phyloP scores from a whole-genome alignment of 1,139 yeast genomes.

The Saccharomyces hybrid region DNA sequence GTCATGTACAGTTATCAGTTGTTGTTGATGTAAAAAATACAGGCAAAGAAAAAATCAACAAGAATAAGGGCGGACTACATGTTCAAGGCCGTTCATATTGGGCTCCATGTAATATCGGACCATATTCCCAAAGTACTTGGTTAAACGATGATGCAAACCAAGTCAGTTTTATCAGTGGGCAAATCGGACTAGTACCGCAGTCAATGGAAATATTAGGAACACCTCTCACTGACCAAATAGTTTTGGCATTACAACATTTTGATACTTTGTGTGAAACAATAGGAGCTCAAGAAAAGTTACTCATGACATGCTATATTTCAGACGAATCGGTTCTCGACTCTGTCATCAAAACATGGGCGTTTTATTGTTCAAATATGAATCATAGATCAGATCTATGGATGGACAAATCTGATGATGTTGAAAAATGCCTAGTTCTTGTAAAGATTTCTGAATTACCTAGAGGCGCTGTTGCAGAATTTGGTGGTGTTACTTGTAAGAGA shows the following conservation, averaged over 20 bases:
- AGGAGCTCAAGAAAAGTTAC: conserved; percentile 38
- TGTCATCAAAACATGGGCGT: conserved; percentile 37
- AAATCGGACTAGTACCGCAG: conserved; percentile 75
- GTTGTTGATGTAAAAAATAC: conserved; percentile 31
- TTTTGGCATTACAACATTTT: conserved; percentile 67
- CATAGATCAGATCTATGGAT: conserved; percentile 23
- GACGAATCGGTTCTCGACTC: conserved; percentile 26
- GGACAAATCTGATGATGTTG: conserved; percentile 22
- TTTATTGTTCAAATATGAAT: conserved; percentile 21
- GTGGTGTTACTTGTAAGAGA: conserved; percentile 46
- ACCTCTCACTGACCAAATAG: conserved; percentile 34
- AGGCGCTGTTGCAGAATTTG: conserved; percentile 71
- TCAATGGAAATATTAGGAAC: conserved; percentile 43
- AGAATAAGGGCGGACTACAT: conserved; percentile 59
- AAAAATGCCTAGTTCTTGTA: conserved; percentile 41
- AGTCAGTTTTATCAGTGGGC: conserved; percentile 74
- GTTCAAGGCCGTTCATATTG: conserved; percentile 89
- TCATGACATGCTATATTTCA: conserved; percentile 50
- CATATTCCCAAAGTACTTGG: conserved; percentile 79
- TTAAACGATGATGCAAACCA: conserved; percentile 37
- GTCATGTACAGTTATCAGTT: conserved; percentile 52
- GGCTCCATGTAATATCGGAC: conserved; percentile 98
- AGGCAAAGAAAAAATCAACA: conserved; percentile 7
- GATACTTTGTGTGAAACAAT: conserved; percentile 54
- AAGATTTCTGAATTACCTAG: conserved; percentile 60